Base-by-base conservation (phyloP, 116 monocot genomes). In the Cymodocea nodosa region DNA sequence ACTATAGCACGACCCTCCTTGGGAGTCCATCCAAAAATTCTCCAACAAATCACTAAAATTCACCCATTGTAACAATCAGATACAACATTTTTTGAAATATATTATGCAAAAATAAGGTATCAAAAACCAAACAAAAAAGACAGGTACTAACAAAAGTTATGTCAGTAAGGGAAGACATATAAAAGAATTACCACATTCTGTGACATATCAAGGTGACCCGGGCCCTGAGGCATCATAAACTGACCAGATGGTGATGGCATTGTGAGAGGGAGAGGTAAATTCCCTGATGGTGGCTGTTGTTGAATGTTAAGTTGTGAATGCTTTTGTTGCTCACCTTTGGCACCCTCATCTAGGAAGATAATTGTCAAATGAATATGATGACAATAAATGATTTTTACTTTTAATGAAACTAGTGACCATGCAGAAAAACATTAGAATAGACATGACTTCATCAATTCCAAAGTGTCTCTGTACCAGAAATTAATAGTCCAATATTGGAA, bases 241-340 rank as follows among this genome's bases (percentile, higher is more conserved):
- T 66, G 64, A 23, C 66, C 17, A 18, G 73, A 10, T 50, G 24
- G 51, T 23, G 63, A 56, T 48, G 23, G 39, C 22, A 68, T 68
- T 19, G 62, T 62, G 60, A 59, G 52, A 52, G 74, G 67, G 60
- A 59, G 52, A 52, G 74, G 67, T 20, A 68, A 62, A 24, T 20
- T 62, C 61, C 40, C 69, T 30, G 25, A 34, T 30, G 56, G 48
- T 15, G 56, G 62, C 14, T 63, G 68, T 56, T 22, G 58, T 54
- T 67, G 68, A 14, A 50, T 7, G 56, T 56, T 59, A 4, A 51
- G 49, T 58, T 69, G 69, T 12, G 25, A 54, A 16, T 57, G 56
- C 37, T 64, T 75, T 22, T 63, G 75, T 54, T 62, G 62, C 40
- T 75, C 75, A 19, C 69, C 75, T 50, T 24, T 50, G 62, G 56